phyloP scores from a whole-genome alignment of 495 filamentous ascomycete species.

The Saxophila tyrrhenica region DNA sequence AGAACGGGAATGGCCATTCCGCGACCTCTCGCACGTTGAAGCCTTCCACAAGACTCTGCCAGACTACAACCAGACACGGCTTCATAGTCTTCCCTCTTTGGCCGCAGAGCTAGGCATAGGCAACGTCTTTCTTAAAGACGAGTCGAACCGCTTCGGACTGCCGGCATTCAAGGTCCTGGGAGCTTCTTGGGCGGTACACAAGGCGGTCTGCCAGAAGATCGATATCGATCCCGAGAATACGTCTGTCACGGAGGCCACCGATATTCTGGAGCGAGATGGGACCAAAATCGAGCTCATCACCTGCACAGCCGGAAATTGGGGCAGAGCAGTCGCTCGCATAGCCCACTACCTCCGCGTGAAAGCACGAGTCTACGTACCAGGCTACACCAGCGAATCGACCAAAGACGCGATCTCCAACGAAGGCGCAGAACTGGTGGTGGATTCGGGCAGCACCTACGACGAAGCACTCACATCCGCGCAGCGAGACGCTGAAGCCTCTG shows the following conservation, averaged over 20 bases:
- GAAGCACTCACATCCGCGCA: constrained; percentile 38
- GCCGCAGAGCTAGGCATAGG: constrained; percentile 45
- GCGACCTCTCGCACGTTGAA: constrained; percentile 18
- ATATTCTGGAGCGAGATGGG: background rate
- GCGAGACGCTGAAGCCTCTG: constrained; percentile 24
- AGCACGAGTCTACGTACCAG: constrained; percentile 45
- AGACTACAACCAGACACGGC: constrained; percentile 25
- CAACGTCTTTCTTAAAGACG: constrained; percentile 37
- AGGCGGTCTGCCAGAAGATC: constrained; percentile 37
- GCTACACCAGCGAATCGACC: constrained; percentile 39
- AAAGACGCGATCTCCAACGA: constrained; percentile 42
- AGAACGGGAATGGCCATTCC: background rate
- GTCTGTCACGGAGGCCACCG: constrained; percentile 31
- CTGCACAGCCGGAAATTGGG: constrained; percentile 63
- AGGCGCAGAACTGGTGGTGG: constrained; percentile 41
- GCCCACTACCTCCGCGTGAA: constrained; percentile 40
- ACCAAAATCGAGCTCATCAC: constrained; percentile 35
- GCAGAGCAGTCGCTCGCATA: constrained; percentile 56
- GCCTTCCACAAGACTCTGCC: constrained; percentile 27
- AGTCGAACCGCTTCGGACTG: constrained; percentile 37
- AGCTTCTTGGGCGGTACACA: constrained; percentile 57
- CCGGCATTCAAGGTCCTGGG: constrained; percentile 69
- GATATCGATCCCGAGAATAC: constrained; percentile 26
- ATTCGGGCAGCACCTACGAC: constrained; percentile 48
- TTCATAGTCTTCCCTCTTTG: constrained; percentile 40